phyloP scores from a whole-genome alignment of 176 grass and related monocot genomes.

The Triticum dicoccoides region DNA sequence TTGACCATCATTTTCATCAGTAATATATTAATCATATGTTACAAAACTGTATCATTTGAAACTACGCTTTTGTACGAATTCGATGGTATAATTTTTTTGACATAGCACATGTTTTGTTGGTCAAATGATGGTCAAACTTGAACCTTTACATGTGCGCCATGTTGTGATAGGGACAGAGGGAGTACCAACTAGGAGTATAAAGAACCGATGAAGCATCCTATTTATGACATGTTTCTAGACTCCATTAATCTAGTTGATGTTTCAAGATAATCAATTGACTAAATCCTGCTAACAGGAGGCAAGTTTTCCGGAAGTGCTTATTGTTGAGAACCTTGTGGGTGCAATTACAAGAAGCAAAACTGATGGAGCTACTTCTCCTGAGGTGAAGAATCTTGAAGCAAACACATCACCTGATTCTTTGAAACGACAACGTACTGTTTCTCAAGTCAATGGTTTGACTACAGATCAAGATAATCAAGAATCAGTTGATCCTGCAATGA shows the following conservation, averaged over 20 bases:
- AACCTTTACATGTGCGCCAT: neutral
- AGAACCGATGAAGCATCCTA: neutral
- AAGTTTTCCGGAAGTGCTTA: conserved; percentile 77
- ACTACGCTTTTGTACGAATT: neutral
- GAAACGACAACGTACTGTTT: conserved; percentile 34
- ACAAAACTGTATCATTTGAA: neutral
- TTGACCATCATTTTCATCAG: neutral
- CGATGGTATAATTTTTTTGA: neutral
- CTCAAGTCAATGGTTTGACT: neutral
- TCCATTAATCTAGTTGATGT: conserved; percentile 1
- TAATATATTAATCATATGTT: neutral
- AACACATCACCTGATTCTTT: conserved; percentile 43
- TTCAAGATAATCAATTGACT: conserved; percentile 3
- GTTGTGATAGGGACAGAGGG: neutral
- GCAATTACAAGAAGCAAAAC: conserved; percentile 46
- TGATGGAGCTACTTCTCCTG: conserved; percentile 34
- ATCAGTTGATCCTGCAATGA: conserved; percentile 22
- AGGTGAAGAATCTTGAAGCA: conserved; percentile 9
- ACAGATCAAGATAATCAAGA: conserved; percentile 30
- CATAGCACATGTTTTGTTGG: neutral
- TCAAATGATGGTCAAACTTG: neutral
- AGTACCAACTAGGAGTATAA: neutral
- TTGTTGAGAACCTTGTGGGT: conserved; percentile 51
- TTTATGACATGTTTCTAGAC: conserved; percentile 21
- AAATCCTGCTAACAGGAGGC: conserved; percentile 61